Base-by-base conservation (phyloP, 106 monocot species). In the Gastrodia elata region DNA sequence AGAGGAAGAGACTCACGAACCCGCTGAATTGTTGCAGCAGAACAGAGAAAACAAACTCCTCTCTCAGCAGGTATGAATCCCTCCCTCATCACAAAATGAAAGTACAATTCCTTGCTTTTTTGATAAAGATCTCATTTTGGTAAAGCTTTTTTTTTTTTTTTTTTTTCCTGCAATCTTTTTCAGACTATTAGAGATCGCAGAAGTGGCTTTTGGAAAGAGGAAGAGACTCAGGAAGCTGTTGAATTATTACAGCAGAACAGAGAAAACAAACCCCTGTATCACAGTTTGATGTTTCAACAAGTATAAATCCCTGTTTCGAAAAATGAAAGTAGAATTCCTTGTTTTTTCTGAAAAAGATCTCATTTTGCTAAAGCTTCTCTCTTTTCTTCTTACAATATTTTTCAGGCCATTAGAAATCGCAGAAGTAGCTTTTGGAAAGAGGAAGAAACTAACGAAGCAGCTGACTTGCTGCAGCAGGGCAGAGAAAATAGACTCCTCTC, bases 221-320 rank as follows among this genome's bases (percentile, higher is more conserved):
- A n/a, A n/a, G n/a, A n/a, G n/a, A 22, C 52, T n/a, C 52, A 52
- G 22, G 52, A 52, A 52, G 52, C 52, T n/a, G 52, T 22, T n/a
- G 30, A n/a, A 8, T 33, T 3, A 3, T 11, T 32, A 61, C 30
- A 30, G 32, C 11, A 32, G 32, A 61, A 32, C 61, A 61, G 30
- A 32, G 61, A 61, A 13, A 13, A 61, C 20, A n/a, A 32, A 61
- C 61, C 0, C 26, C 52, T 25, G 49, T n/a, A 89, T 43, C 80
- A 88, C 71, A 92, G 86, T 7, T 85, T 61, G 61, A 61, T 93
- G 74, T 91, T n/a, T n/a, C n/a, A n/a, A n/a, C n/a, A n/a, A n/a
- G n/a, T n/a, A n/a, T n/a, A n/a, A n/a, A n/a, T n/a, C n/a, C n/a
- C n/a, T n/a, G n/a, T n/a, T n/a, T n/a, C n/a, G n/a, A n/a, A n/a